These are phyloP conservation scores for Hanseniaspora thailandica DNA, from an alignment of 805 yeast genomes.

Conservation along the genomic window DNA sequence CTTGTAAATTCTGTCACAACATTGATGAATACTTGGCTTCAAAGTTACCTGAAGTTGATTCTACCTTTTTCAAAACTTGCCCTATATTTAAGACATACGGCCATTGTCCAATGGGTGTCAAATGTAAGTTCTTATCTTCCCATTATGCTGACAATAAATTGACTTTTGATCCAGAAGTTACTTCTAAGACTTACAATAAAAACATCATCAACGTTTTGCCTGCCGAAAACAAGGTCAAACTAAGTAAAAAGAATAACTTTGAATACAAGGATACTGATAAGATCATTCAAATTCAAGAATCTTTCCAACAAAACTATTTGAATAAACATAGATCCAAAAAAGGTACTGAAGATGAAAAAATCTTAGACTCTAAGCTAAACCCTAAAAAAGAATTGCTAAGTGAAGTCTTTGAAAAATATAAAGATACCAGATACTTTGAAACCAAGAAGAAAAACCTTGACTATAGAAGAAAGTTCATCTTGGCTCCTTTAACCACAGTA, in stretches of 20 bases:
- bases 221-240: conserved; percentile 30
- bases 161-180: conserved; percentile 29
- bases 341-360: conserved; percentile 23
- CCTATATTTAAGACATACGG: conserved; percentile 79
- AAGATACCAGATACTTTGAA: conserved; percentile 65
- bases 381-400: conserved; percentile 26
- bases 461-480: conserved; percentile 63
- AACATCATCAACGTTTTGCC: conserved; percentile 56
- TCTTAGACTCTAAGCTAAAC: conserved; percentile 17
- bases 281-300: conserved; percentile 53
- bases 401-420: conserved; percentile 33
- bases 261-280: conserved; percentile 46
- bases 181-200: conserved; percentile 27
- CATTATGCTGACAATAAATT: conserved; percentile 48
- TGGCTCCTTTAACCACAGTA: conserved; percentile 93
- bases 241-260: conserved; percentile 40
- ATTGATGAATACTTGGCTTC: conserved; percentile 47
- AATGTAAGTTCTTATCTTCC: conserved; percentile 78
- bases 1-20: conserved; percentile 73
- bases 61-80: conserved; percentile 39
- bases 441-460: conserved; percentile 68
- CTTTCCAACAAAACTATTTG: conserved; percentile 34
- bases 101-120: conserved; percentile 81
- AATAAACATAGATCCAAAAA: conserved; percentile 23
- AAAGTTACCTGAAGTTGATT: conserved; percentile 63